Evolutionary conservation across 495 filamentous ascomycete species (phyloP), one percentile per base, ranked within the genome.

Genomic region (Rhypophila decipiens): DNA sequence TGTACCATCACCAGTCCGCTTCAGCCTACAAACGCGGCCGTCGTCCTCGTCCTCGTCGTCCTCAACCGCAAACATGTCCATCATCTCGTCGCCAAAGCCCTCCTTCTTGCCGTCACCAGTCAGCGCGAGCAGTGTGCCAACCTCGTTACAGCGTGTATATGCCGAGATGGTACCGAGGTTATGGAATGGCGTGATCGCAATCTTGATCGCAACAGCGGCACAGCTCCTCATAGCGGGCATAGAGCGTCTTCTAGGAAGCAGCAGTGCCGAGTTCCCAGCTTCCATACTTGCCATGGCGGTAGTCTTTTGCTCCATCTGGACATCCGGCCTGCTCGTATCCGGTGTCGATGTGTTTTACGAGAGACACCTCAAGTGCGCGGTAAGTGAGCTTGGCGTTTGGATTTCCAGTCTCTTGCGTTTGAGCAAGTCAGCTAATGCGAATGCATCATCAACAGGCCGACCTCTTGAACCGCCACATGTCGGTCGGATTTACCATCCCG

Each of bases 401-500:
- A 13, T 15, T 1, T 17, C 5, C 34, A 22, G 10, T 33, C 5
- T 29, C 18, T 19, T 37, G 13, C 5, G 31, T 36, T 43, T 29
- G 52, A 45, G 2, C 22, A 4, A 39, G 10, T 21, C 38, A 40
- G 4, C 20, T 15, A 21, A 8, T 2, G 31, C 35, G 4, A 15
- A 37, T 9, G 4, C 5, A 15, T 15, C 35, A 40, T n/a, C 4
- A 10, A 20, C 39, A 66, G 49, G 61, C 63, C 12, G 65, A 70
- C 35, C 63, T 74, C 10, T 42, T 74, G 35, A 71, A 71, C 42
- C 65, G 70, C 7, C 70, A 74, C 51, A 74, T 74, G 71, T 70
- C 68, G 2, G 60, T 73, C 29, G 71, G 71, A 2, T 74, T 74
- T 36, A 70, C 67, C 24, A 61, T 71, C 1, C 68, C 68, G 2